Evolutionary conservation across 495 filamentous ascomycete genomes (phyloP).

Genomic region (Melanomma pulvis-pyrius): DNA sequence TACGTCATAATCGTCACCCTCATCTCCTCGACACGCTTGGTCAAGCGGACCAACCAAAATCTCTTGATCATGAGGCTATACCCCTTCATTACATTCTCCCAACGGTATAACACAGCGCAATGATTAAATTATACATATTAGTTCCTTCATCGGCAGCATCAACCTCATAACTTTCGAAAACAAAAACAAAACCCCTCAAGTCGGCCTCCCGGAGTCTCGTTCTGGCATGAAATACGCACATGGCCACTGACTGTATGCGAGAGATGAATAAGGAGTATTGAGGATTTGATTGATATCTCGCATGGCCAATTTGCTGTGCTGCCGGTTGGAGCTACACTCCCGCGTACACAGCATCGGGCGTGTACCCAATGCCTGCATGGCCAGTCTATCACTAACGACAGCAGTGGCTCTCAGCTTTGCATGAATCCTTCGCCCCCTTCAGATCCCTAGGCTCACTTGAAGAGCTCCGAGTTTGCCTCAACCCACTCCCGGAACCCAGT

Average conservation of each 20-base stretch:
- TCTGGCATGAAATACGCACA: too few relatives aligned
- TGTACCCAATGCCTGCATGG: too few relatives aligned
- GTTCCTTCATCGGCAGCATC: conserved; percentile 60
- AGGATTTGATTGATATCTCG: too few relatives aligned
- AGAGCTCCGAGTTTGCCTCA: too few relatives aligned
- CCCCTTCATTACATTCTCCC: conserved; percentile 57
- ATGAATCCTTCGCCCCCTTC: too few relatives aligned
- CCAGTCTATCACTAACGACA: too few relatives aligned
- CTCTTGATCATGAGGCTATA: conserved; percentile 63
- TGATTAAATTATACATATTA: conserved; percentile 26
- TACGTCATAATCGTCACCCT: conserved; percentile 71
- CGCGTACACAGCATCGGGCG: too few relatives aligned
- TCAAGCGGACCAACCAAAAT: conserved; percentile 66
- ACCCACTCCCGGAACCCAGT: too few relatives aligned
- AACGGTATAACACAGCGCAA: not conserved
- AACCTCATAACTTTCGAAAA: conserved; percentile 57
- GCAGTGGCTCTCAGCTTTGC: too few relatives aligned
- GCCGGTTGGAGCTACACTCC: too few relatives aligned
- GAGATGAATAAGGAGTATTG: not conserved
- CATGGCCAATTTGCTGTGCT: too few relatives aligned
- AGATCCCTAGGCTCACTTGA: too few relatives aligned
- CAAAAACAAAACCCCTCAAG: conserved; percentile 49
- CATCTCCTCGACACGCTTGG: conserved; percentile 63
- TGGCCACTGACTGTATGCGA: conserved; percentile 50
- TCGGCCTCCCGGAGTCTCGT: conserved; percentile 59